Base-by-base conservation (phyloP, 306 rosid species). In the Crataegus laevigata region DNA sequence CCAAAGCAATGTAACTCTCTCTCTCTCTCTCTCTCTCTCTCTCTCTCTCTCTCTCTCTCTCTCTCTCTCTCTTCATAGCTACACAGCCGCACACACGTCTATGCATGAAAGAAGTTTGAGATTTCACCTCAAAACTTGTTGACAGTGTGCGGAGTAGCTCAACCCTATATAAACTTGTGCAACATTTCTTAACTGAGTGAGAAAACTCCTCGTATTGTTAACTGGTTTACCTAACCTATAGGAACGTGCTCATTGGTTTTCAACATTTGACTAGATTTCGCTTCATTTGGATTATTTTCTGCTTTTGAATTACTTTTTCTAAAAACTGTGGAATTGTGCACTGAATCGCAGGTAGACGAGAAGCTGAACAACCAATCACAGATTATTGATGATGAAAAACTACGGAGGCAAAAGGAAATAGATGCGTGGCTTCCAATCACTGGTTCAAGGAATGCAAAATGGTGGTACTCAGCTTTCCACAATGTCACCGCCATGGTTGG, bases 401-500 rank as follows among this genome's bases (percentile, higher is more conserved):
- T 45, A n/a, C 72, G 13, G 62, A 78, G 69, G 61, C 82, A 89
- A 51, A 91, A 86, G 84, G 88, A 76, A 24, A 82, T 92, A 36
- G 87, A 88, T 51, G 93, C 77, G 5, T 92, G 97, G 93, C 97
- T 92, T 68, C 93, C 93, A 54, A 92, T 92, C 36, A 89, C 96
- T 25, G 84, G 90, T 1, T 87, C 97, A 45, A 88, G 96, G 45
- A 92, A 87, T 77, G 97, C 91, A 85, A 92, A 89, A 77, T 89
- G 97, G 96, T 92, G 97, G 96, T 87, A 92, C 82, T 82, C 97
- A 3, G 90, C 97, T 38, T 89, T 92, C 80, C 97, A 89, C 93
- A 92, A 92, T 75, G 91, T 92, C 60, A 89, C 97, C 51, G 96
- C 97, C 55, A 92, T 90, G 97, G 97, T 89, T 61, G 97, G 97